Evolutionary conservation across 1,284 basidiomycete species (phyloP).

Genomic region (Trichosporon ovoides): DNA sequence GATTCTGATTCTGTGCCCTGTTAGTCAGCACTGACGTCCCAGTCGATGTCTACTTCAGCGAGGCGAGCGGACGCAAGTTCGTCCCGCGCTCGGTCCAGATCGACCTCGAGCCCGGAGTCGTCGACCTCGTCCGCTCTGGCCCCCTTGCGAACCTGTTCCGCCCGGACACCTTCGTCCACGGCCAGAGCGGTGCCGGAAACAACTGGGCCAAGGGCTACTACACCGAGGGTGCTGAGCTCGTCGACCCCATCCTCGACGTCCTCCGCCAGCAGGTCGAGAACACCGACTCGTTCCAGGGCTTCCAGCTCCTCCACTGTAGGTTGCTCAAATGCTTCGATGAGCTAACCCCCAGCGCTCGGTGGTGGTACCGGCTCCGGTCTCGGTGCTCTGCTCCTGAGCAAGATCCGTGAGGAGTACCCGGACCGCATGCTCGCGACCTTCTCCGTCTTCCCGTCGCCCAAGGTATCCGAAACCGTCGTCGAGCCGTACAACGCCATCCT

Average conservation of each 20-base stretch:
- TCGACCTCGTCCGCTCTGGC: slow-evolving; percentile 62
- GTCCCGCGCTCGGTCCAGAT: slow-evolving; percentile 91
- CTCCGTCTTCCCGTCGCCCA: slow-evolving; percentile 84
- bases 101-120: slow-evolving; percentile 87
- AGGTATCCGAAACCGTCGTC: slow-evolving; percentile 92
- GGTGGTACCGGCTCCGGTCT: slow-evolving; percentile 88
- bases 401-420: slow-evolving; percentile 85
- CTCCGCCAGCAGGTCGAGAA: slow-evolving; percentile 69
- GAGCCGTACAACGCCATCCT: slow-evolving; percentile 86
- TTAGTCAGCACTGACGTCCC: background rate
- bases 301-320: slow-evolving; percentile 76
- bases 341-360: slow-evolving; percentile 58
- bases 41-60: slow-evolving; percentile 50
- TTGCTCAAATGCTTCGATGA: background rate
- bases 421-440: slow-evolving; percentile 93
- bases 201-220: background rate
- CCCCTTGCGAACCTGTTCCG: slow-evolving; percentile 60
- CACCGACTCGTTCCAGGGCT: slow-evolving; percentile 86
- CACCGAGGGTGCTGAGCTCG: slow-evolving; percentile 73
- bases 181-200: slow-evolving; percentile 60
- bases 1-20: background rate
- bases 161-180: slow-evolving; percentile 79
- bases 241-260: slow-evolving; percentile 75
- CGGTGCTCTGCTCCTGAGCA: slow-evolving; percentile 73
- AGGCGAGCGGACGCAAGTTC: slow-evolving; percentile 53